Conservation (phyloP, 371 early-diverging fungal genomes). For the Mucor ambiguus region DNA sequence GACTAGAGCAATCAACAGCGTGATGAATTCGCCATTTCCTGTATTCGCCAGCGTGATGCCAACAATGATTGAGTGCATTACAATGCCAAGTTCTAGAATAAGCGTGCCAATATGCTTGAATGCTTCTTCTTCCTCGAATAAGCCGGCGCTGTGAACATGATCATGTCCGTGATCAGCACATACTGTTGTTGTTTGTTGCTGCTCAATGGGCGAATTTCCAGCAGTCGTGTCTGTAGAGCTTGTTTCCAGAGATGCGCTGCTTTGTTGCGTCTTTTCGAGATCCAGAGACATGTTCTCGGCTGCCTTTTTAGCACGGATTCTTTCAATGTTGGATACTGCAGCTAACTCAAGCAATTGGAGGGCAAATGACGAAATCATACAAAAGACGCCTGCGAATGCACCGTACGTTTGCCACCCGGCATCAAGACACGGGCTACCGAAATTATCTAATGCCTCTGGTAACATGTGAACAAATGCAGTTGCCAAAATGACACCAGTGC, state of each 20-base stretch:
- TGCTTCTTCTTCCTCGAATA: constrained; percentile 41
- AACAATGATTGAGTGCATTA: constrained; percentile 86
- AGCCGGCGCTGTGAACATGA: constrained; percentile 55
- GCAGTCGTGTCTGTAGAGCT: constrained; percentile 19
- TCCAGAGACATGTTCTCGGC: constrained; percentile 11
- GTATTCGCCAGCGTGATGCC: constrained; percentile 81
- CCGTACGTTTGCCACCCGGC: constrained; percentile 39
- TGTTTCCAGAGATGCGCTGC: constrained; percentile 8
- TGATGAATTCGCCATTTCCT: constrained; percentile 61
- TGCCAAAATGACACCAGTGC: constrained; percentile 81
- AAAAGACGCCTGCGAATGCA: constrained; percentile 47
- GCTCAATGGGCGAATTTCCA: constrained; percentile 4
- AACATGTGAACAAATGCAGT: constrained; percentile 81
- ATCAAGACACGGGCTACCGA: constrained; percentile 42
- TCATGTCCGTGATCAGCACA: constrained; percentile 18
- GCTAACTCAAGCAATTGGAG: constrained; percentile 44
- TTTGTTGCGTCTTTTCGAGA: constrained; percentile 19
- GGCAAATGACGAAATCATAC: constrained; percentile 43
- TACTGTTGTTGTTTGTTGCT: background rate
- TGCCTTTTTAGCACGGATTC: constrained; percentile 19
- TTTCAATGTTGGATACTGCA: constrained; percentile 28
- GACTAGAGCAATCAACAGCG: constrained; percentile 77
- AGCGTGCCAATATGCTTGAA: constrained; percentile 48
- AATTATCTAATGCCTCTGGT: constrained; percentile 40
- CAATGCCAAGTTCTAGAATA: constrained; percentile 86